Evolutionary conservation across 768 basidiomycete genomes (phyloP), one percentile per base, ranked within the genome.

Genomic region (Lactarius quietus): DNA sequence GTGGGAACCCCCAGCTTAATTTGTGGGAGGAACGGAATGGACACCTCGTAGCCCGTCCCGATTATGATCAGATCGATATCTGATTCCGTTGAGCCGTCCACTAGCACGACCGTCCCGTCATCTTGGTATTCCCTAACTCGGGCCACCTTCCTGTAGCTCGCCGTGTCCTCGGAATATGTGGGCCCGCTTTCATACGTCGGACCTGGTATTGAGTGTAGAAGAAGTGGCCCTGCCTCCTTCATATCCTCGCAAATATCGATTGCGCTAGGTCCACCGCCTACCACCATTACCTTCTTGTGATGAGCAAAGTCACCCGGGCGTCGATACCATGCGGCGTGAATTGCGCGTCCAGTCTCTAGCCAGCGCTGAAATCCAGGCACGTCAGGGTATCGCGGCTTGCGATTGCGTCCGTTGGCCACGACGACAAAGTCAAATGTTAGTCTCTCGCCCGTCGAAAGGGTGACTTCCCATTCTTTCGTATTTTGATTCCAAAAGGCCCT

Each of bases 381-480:
- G 51, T 75, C 64, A 3, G 90, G 90, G 63, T 84, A 82, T 23
- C 83, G 82, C 1, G 92, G 92, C 10, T 81, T 69, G 48, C 79
- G 80, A 72, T 89, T 86, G 72, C 92, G 91, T 0, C 92, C 92
- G 64, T 90, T 93, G 51, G 88, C 88, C 33, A 92, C 80, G 33
- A 93, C 73, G 41, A 93, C 72, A n/a, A 84, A 77, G 69, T 93
- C 88, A 67, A 86, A 90, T 1, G 73, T 61, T 20, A 74, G 62
- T 15, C 67, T 62, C 45, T 80, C 77, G 14, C 70, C 70, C 0
- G 75, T 76, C 10, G 79, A 79, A 57, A 81, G 66, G 3, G 76
- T 73, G n/a, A 88, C 77, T 33, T 73, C 74, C 88, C 89, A 90
- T 64, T 76, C 73, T 3, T 69, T 55, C 1, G 63, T 64, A 0